Evolutionary conservation across 768 basidiomycete species (phyloP), one percentile per base, ranked within the genome.

Genomic region (Scleroderma citrinum): DNA sequence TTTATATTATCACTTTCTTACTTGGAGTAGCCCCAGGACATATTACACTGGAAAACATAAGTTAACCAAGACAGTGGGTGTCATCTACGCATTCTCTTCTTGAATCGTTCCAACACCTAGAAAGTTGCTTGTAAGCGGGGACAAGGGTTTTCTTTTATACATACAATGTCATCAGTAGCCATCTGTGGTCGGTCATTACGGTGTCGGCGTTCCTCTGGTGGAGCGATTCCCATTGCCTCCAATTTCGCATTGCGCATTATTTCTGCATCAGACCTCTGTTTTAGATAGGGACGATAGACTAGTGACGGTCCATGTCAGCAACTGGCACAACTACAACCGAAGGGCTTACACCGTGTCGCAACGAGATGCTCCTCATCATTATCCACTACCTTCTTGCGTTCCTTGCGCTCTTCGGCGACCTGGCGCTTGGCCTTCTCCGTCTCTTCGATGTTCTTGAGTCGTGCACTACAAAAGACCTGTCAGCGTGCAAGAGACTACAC

Each of bases 101-200:
- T 97, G 76, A 97, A 98, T 29, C 95, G 82, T 67, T 95, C 92
- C 89, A 93, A 89, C 47, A 90, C 89, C 87, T 91, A 55, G 11
- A n/a, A 29, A n/a, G 8, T 24, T 5, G 36, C 35, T 31, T 29
- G 44, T 16, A 19, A 14, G 51, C 10, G 48, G 4, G 19, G 34
- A 24, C 3, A 3, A 12, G 16, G 50, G 16, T 10, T 32, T 46
- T 39, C 19, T n/a, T n/a, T 44, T 14, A 3, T 29, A 71, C 83
- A 50, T 52, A 92, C 92, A 69, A 87, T 63, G 62, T 96, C 92
- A 56, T 98, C 94, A 7, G 93, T 96, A 11, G 93, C 93, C 76
- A 84, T 82, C 58, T 89, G 88, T 13, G 77, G 73, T 35, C 83
- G 74, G 31, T 83, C 78, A 16, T 79, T 68, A 23, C 77, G 74